Evolutionary conservation across 1,284 basidiomycete species (phyloP), one percentile per base, ranked within the genome.

Genomic region (Amylostereum areolatum): DNA sequence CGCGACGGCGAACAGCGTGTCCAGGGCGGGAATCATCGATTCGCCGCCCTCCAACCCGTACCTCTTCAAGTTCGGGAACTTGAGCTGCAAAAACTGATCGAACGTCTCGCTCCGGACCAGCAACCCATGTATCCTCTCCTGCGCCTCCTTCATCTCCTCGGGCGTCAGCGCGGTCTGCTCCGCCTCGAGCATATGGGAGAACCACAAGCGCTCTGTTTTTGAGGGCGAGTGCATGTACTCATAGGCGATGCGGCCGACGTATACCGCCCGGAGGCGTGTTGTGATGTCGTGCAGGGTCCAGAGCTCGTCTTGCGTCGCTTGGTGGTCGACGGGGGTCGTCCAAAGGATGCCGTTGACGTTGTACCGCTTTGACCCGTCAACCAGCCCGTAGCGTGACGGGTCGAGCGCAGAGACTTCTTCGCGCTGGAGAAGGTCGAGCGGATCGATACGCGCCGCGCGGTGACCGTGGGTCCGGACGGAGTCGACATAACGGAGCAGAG

Each of bases 1-100:
- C 8, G 89, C 82, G 3, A 77, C 71, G 1, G 74, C 71, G 56
- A 94, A 90, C 9, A 95, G 65, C 0, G 80, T 73, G 57, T 92
- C 89, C 2, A 94, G 71, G 1, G 89, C 90, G 1, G 89, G 85
- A 18, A 95, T 67, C 91, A 94, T 93, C 4, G 87, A 89, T 69
- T 95, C 92, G 1, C 87, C 92, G 1, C 92, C 92, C 66, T 95
- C 92, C 29, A 92, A 71, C 0, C 89, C 88, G 62, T 91, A 92
- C 9, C 89, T 77, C 67, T 92, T 92, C 62, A 92, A 55, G 63
- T 86, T 90, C 0, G 90, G 89, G 60, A 92, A 92, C 64, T 91
- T 91, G 45, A 78, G 67, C 60, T 89, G 89, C 40, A 91, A 66
- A 62, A 90, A 92, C 56, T 81, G 79, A 60, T 95, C 92, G 51